phyloP scores from a whole-genome alignment of 352 stramenopile species.

The Phytophthora lateralis region DNA sequence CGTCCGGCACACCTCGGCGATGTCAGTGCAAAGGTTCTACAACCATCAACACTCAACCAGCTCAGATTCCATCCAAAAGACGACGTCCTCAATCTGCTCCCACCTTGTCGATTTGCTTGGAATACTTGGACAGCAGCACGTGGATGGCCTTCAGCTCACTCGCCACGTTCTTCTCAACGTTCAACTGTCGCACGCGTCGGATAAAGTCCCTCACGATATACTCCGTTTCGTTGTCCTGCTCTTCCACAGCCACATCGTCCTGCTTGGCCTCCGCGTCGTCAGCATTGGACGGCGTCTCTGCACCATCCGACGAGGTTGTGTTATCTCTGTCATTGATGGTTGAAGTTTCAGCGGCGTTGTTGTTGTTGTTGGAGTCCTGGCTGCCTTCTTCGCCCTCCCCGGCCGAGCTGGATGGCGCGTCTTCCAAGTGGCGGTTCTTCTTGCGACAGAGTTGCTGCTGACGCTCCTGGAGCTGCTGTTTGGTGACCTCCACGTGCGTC shows the following conservation, averaged over 20 bases:
- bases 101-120: slow-evolving; percentile 86
- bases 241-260: slow-evolving; percentile 37
- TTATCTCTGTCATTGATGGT: not conserved
- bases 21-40: slow-evolving; percentile 67
- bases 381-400: slow-evolving; percentile 14
- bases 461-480: slow-evolving; percentile 60
- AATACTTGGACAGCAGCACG: slow-evolving; percentile 74
- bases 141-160: slow-evolving; percentile 76
- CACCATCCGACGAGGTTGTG: not conserved
- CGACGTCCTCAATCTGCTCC: not conserved
- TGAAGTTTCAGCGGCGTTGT: slow-evolving; percentile 14
- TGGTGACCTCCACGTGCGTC: slow-evolving; percentile 60
- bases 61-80: slow-evolving; percentile 2
- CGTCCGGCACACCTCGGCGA: slow-evolving; percentile 63
- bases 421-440: slow-evolving; percentile 44
- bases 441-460: slow-evolving; percentile 70
- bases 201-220: slow-evolving; percentile 73
- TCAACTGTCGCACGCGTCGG: slow-evolving; percentile 61
- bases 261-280: slow-evolving; percentile 30
- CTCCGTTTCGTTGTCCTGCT: slow-evolving; percentile 70
- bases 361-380: slow-evolving; percentile 1
- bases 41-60: not conserved
- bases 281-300: slow-evolving; percentile 2
- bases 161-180: slow-evolving; percentile 73
- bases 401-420: slow-evolving; percentile 11